Evolutionary conservation across 495 filamentous ascomycete genomes (phyloP), one percentile per base, ranked within the genome.

Genomic region (Clavariopsis aquatica): DNA sequence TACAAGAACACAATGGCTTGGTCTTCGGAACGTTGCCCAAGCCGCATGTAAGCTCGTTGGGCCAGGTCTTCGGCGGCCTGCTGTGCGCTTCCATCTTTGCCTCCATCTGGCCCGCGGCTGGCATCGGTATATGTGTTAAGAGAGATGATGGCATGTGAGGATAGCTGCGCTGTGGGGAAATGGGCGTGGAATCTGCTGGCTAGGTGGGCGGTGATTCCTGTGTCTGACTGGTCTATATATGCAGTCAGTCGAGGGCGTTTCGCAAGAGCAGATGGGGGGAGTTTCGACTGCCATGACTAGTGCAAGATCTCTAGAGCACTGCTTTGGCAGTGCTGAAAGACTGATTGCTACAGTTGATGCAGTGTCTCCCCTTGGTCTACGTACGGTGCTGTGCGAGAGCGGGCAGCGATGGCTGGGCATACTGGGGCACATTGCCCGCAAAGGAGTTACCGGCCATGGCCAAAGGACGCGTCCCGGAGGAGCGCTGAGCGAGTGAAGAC

Each of bases 151-250:
- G 91, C 94, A 72, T 96, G 92, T 0, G 91, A 95, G 0, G 92
- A 96, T 41, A 98, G 85, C 59, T 84, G 84, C 58, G 94, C 89
- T 0, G 90, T 93, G 17, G 94, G 93, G 38, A 96, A 76, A 41
- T 88, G 86, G 20, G 93, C 86, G 80, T 98, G 94, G 73, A 96
- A 98, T 34, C 94, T 90, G 76, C 92, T 96, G 56, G 94, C 94
- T 26, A 98, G 83, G 77, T 98, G 94, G 29, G 93, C 91, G 2
- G 94, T 98, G 66, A 98, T 79, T 74, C 96, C 91, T 45, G 93
- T 97, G 77, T 98, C 94, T 57, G 93, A 96, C 78, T 98, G 94
- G 29, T 93, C 31, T 34, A 34, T 34, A 12, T n/a, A 12, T 12
- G 31, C 5, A 34, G 31, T 34, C 31, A 34, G 31, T 12, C n/a